phyloP scores from a whole-genome alignment of 1,139 yeast genomes.

The Suhomyces wounanorum region DNA sequence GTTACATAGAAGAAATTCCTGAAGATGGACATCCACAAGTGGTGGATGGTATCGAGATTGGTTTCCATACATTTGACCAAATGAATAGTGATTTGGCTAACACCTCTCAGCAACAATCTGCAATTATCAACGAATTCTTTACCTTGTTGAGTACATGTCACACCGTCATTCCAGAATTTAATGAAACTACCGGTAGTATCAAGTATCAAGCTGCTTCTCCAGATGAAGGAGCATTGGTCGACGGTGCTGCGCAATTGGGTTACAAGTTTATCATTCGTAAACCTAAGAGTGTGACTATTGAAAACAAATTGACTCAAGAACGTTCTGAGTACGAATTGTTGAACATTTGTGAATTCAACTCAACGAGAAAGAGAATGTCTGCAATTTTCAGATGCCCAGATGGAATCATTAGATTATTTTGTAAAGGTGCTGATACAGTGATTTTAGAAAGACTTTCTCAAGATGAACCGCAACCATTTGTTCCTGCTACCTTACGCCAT shows the following conservation, averaged over 20 bases:
- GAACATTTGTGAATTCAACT: constrained; percentile 93
- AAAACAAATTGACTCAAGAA: constrained; percentile 43
- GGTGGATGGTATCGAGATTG: constrained; percentile 78
- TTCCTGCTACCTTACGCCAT: constrained; percentile 80
- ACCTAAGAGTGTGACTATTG: constrained; percentile 79
- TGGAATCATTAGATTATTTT: constrained; percentile 82
- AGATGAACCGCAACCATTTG: constrained; percentile 71
- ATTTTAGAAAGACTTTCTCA: constrained; percentile 77
- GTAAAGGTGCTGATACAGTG: constrained; percentile 98
- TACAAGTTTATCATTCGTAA: constrained; percentile 81
- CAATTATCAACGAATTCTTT: constrained; percentile 77
- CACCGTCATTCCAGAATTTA: constrained; percentile 92
- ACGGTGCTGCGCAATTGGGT: constrained; percentile 91
- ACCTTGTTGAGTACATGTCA: constrained; percentile 90
- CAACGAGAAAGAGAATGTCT: constrained; percentile 97
- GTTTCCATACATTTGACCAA: constrained; percentile 73
- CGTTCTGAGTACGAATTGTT: constrained; percentile 66
- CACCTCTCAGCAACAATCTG: constrained; percentile 50
- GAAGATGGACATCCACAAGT: constrained; percentile 80
- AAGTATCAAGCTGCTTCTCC: constrained; percentile 99
- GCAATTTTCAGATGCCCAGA: constrained; percentile 94
- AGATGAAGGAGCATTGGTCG: constrained; percentile 97
- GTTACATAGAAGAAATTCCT: constrained; percentile 87
- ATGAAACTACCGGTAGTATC: constrained; percentile 58
- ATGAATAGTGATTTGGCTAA: constrained; percentile 54